Evolutionary conservation across 2,329 filamentous ascomycete species (phyloP).

Genomic region (Nothophoma quercina): DNA sequence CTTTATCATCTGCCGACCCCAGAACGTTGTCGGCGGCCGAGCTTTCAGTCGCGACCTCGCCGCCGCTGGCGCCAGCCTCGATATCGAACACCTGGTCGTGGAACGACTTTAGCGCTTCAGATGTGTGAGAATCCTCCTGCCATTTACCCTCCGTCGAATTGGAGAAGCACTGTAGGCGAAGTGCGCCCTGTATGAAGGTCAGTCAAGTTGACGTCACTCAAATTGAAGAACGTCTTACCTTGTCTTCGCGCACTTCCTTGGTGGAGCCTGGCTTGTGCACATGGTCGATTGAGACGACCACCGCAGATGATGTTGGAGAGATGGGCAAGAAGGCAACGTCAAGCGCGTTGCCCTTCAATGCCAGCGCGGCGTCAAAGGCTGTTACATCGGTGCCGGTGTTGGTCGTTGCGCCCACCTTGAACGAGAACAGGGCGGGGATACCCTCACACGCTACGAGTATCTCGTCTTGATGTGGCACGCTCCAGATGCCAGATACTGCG

Average conservation of each 20-base stretch:
- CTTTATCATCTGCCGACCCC: constrained; percentile 43
- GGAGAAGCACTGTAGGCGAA: constrained; percentile 39
- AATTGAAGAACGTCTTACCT: constrained; percentile 31
- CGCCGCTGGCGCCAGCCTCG: constrained; percentile 12
- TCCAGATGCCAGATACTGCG: constrained; percentile 63
- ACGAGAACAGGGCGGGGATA: constrained; percentile 70
- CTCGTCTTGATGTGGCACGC: constrained; percentile 37
- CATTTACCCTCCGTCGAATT: constrained; percentile 31
- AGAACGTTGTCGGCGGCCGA: constrained; percentile 27
- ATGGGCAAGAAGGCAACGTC: constrained; percentile 54
- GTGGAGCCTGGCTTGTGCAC: constrained; percentile 61
- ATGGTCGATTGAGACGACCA: constrained; percentile 63
- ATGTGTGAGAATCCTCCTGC: constrained; percentile 27
- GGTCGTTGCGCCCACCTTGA: constrained; percentile 58
- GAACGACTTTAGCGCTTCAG: constrained; percentile 28
- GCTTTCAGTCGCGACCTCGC: constrained; percentile 18
- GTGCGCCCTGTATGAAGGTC: constrained; percentile 22
- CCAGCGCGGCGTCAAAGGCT: constrained; percentile 46
- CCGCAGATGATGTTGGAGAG: constrained; percentile 15
- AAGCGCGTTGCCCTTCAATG: constrained; percentile 71
- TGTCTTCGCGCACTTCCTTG: constrained; percentile 44
- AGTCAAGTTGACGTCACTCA: constrained; percentile 15
- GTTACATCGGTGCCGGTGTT: constrained; percentile 53
- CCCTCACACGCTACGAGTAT: constrained; percentile 55
- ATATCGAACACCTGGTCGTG: constrained; percentile 16